These are phyloP conservation scores for Entophlyctis luteolus DNA, from an alignment of 192 early-diverging fungal genomes.

Conservation along the genomic window DNA sequence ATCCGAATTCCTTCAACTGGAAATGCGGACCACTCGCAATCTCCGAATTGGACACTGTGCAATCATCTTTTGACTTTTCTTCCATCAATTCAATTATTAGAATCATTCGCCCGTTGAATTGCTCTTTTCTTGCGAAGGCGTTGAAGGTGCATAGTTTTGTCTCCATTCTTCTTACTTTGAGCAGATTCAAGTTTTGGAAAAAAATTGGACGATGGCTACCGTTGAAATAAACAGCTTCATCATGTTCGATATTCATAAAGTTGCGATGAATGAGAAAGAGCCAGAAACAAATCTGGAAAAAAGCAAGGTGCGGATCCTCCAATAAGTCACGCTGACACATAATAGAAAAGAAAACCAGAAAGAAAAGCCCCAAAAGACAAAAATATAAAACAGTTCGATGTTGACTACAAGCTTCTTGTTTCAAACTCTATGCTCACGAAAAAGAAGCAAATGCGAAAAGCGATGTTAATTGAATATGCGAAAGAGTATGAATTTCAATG, in stretches of 20 bases:
- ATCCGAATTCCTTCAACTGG: conserved; percentile 22
- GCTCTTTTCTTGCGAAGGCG: conserved; percentile 26
- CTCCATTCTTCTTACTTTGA: neutral
- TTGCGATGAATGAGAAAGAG: conserved; percentile 36
- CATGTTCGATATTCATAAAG: conserved; percentile 35
- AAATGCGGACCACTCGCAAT: conserved; percentile 46
- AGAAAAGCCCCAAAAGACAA: conserved; percentile 4
- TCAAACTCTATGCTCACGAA: conserved; percentile 34
- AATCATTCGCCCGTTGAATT: conserved; percentile 20
- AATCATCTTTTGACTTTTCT: conserved; percentile 33
- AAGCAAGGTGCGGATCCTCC: conserved; percentile 9
- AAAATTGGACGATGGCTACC: conserved; percentile 41
- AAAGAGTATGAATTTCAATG: conserved; percentile 32
- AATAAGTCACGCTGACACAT: neutral
- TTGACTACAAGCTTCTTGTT: conserved; percentile 40
- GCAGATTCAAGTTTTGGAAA: conserved; percentile 46
- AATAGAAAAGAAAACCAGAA: conserved; percentile 2
- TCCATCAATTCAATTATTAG: conserved; percentile 31
- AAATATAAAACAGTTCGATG: conserved; percentile 31
- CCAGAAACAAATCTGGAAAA: conserved; percentile 27
- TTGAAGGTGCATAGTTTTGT: too few species aligned
- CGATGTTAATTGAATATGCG: conserved; percentile 43
- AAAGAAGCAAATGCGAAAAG: conserved; percentile 49
- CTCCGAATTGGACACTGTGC: conserved; percentile 45
- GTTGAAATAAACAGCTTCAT: conserved; percentile 40